Evolutionary conservation across 2,329 filamentous ascomycete species (phyloP).

Genomic region (Clonostachys sp.): DNA sequence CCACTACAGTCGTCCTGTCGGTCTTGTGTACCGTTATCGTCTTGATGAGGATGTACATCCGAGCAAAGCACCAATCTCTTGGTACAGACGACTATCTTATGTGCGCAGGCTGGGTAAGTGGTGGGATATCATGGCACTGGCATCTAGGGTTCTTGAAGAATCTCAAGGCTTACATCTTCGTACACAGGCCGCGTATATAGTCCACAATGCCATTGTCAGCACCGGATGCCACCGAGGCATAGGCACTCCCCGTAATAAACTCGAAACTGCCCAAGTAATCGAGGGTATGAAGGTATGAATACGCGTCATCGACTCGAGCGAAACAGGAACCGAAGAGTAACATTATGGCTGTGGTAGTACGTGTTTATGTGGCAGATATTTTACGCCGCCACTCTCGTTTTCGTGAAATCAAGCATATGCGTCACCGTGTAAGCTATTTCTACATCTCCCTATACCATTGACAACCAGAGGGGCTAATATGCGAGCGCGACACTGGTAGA

Average conservation of each 20-base stretch:
- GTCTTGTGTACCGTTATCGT: not conserved
- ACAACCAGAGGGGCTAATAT: too few relatives aligned
- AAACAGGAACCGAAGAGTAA: too few relatives aligned
- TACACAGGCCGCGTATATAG: not conserved
- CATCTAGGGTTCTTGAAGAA: not conserved
- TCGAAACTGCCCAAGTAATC: not conserved
- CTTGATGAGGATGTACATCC: not conserved
- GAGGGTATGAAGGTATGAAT: not conserved
- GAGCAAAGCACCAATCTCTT: not conserved
- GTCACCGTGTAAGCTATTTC: constrained; percentile 8
- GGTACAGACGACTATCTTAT: not conserved
- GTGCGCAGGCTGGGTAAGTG: not conserved
- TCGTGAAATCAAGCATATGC: constrained; percentile 10
- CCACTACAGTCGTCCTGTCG: not conserved
- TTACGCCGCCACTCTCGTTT: not conserved
- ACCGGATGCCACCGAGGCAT: not conserved
- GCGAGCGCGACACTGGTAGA: constrained; percentile 3
- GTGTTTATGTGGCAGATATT: constrained; percentile 1
- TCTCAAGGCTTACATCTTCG: not conserved
- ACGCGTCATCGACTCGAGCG: too few relatives aligned
- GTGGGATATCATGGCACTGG: not conserved
- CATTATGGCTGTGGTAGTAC: not conserved
- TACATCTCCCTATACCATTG: not conserved
- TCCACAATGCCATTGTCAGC: not conserved
- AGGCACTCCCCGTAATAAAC: not conserved